Base-by-base conservation (phyloP, 2,329 filamentous ascomycete species). In the Fusarium dimerum region DNA sequence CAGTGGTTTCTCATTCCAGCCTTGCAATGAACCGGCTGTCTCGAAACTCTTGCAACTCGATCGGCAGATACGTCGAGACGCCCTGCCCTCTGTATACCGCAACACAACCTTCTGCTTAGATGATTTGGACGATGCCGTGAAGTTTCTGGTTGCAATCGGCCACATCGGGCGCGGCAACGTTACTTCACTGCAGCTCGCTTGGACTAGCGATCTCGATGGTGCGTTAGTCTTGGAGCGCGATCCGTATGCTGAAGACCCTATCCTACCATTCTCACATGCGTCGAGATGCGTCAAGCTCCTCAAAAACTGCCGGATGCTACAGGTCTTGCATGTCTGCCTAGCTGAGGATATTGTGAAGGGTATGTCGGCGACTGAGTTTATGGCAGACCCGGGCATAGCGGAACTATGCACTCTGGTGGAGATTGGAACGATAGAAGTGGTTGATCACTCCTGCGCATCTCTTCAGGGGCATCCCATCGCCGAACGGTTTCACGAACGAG, bases 91-190 rank as follows among this genome's bases (percentile, higher is more conserved):
- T 9, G 54, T 51, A 46, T 54, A 45, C 38, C 50, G 50, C 18
- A 26, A 38, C 13, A 53, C 47, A 13, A 26, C 29, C 4, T 54
- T 54, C 29, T 34, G 40, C 38, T 30, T 56, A 6, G 48, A 45
- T 17, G 43, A 54, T 36, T 36, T 54, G 18, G 50, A 53, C 16
- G 51, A 53, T 38, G 41, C 47, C 4, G 34, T 50, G 4, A 47
- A 44, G 11, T n/a, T 56, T 30, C 45, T 56, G 17, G 17, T 56
- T 18, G 32, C 48, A 34, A 8, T 56, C 18, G 54, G 54, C 17
- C 45, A 36, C 3, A 41, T 56, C 15, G 51, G 54, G 9, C 54
- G 54, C 29, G 38, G 39, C n/a, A 56, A 54, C 20, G 47, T 56
- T 18, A 50, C 47, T 2, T 47, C 45, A 9, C 9, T 56, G 16